A percentile compares a stretch with the other conserved stretches of the same genome.
phyloP scores from a whole-genome alignment of 306 rosid genomes.

The Fragaria vesca region DNA sequence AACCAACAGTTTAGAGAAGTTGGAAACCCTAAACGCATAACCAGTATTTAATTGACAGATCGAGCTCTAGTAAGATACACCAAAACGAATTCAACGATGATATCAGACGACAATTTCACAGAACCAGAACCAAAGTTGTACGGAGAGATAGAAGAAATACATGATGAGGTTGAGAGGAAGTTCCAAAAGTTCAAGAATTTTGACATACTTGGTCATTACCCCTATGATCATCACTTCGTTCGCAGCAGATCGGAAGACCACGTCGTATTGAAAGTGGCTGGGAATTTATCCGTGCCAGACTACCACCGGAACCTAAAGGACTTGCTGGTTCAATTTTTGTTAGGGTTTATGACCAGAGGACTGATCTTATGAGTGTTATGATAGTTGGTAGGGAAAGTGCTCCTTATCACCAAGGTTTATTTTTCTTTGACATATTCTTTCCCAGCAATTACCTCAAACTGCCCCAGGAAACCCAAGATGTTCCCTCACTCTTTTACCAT shows the following conservation, averaged over 20 bases:
- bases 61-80: too few relatives aligned
- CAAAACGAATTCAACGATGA: too few relatives aligned
- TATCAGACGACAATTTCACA: neutral
- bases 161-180: slow-evolving; percentile 15
- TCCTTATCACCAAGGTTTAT: slow-evolving; percentile 26
- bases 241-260: neutral
- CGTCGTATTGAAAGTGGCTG: neutral
- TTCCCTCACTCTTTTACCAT: slow-evolving; percentile 7
- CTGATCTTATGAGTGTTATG: slow-evolving; percentile 33
- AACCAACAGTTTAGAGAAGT: too few relatives aligned
- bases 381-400: slow-evolving; percentile 23
- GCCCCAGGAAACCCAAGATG: neutral
- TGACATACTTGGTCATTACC: slow-evolving; percentile 6
- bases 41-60: too few relatives aligned
- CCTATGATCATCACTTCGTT: slow-evolving; percentile 12
- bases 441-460: slow-evolving; percentile 25
- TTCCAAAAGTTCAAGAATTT: slow-evolving; percentile 21
- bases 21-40: too few relatives aligned
- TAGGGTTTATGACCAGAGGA: slow-evolving; percentile 24
- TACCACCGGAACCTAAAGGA: neutral
- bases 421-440: slow-evolving; percentile 36
- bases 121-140: neutral
- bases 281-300: neutral
- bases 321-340: slow-evolving; percentile 19
- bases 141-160: slow-evolving; percentile 38